phyloP scores from a whole-genome alignment of 441 rosid species.

The Erodium moschatum region DNA sequence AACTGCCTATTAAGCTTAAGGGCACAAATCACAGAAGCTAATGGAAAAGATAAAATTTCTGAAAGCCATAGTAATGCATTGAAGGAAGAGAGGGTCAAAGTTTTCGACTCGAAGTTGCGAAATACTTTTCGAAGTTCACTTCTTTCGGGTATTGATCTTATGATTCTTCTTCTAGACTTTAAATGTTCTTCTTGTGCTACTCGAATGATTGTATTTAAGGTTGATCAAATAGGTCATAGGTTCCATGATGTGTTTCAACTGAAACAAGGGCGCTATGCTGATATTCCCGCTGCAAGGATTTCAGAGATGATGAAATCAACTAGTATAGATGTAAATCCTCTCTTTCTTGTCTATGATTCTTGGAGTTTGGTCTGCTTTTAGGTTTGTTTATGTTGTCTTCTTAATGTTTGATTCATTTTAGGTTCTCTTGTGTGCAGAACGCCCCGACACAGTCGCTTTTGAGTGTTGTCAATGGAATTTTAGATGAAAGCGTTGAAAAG shows the following conservation, averaged over 20 bases:
- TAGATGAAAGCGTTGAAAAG: conserved; percentile 62
- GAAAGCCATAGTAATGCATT: conserved; percentile 19
- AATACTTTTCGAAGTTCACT: background rate
- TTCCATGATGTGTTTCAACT: conserved; percentile 60
- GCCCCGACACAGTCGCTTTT: conserved; percentile 67
- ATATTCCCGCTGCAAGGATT: conserved; percentile 57
- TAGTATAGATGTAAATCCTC: conserved; percentile 48
- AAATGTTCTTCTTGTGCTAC: background rate
- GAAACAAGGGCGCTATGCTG: conserved; percentile 62
- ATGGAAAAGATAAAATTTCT: conserved; percentile 25
- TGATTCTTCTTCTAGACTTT: background rate
- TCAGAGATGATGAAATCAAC: conserved; percentile 64
- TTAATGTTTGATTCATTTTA: background rate
- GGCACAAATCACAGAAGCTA: conserved; percentile 34
- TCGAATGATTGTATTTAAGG: conserved; percentile 31
- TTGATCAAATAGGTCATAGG: conserved; percentile 26
- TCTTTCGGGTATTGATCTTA: background rate
- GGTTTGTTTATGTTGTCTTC: background rate
- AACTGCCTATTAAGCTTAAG: conserved; percentile 61
- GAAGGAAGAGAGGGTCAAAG: background rate
- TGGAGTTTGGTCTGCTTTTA: background rate
- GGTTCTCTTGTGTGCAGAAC: conserved; percentile 36
- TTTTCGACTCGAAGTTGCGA: background rate
- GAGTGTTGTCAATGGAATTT: conserved; percentile 46
- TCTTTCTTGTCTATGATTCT: background rate